phyloP scores from a whole-genome alignment of 306 rosid genomes.

The Ormosia emarginata region DNA sequence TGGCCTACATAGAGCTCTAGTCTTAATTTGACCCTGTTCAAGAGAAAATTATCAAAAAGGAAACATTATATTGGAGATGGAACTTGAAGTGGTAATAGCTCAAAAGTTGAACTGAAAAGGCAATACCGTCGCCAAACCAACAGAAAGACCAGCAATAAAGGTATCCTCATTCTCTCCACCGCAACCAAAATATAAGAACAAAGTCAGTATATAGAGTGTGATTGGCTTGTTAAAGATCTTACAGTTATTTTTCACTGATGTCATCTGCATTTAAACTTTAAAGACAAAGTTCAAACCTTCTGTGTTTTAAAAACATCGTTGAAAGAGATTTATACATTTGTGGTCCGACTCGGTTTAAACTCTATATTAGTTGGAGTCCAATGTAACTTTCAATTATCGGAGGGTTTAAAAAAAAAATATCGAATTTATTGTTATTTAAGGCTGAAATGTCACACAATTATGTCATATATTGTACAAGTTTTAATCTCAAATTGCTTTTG shows the following conservation, averaged over 20 bases:
- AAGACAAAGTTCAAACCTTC: conserved; percentile 59
- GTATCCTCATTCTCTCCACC: conserved; percentile 99
- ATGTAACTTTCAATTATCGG: no score
- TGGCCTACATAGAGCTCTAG: conserved; percentile 98
- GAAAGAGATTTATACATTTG: no score
- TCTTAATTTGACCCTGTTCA: conserved; percentile 95
- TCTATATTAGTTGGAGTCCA: no score
- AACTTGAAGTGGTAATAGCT: background rate
- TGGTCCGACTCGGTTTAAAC: no score
- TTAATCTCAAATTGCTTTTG: background rate
- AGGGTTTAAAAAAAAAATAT: no score
- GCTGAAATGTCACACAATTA: no score
- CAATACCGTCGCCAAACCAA: conserved; percentile 92
- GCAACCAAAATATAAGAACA: conserved; percentile 28
- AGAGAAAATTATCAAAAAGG: background rate
- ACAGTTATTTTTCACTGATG: background rate
- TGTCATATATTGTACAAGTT: background rate
- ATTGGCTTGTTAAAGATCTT: background rate
- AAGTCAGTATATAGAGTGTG: conserved; percentile 10
- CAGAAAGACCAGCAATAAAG: conserved; percentile 94
- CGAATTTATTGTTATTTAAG: no score
- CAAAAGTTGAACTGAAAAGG: background rate
- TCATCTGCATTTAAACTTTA: background rate
- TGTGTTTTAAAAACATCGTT: conserved; percentile 24
- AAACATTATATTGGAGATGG: background rate